These are phyloP conservation scores for Loxodes magnus DNA, from an alignment of 73 alveolate species.

Conservation along the genomic window DNA sequence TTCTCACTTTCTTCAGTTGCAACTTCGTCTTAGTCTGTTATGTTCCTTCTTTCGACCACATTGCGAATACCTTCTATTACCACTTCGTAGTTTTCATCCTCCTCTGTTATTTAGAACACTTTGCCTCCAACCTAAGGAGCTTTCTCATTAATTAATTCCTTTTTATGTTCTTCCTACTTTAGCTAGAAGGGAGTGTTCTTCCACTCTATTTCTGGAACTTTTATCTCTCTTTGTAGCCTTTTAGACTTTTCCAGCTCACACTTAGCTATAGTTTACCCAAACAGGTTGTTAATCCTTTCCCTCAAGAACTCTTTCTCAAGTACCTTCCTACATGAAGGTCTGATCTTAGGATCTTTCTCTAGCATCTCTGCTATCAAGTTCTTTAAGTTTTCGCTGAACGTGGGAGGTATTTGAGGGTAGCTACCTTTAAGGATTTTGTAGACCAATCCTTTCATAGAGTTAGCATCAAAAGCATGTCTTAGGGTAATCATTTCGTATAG, in stretches of 20 bases:
- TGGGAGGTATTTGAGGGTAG: constrained; percentile 63
- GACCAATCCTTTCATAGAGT: constrained; percentile 81
- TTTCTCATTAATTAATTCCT: neutral
- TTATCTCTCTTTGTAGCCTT: too few species aligned
- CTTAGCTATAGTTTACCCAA: constrained; percentile 18
- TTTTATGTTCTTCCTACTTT: neutral
- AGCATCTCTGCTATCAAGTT: constrained; percentile 69
- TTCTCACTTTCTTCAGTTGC: constrained; percentile 36
- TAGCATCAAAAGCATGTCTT: constrained; percentile 98
- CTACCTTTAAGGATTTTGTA: constrained; percentile 71
- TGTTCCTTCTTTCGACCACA: constrained; percentile 24
- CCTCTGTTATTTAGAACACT: neutral
- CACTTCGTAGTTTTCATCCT: constrained; percentile 10
- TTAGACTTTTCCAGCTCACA: constrained; percentile 29
- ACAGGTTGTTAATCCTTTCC: constrained; percentile 18
- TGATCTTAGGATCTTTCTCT: constrained; percentile 59
- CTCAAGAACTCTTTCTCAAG: constrained; percentile 70
- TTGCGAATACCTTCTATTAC: constrained; percentile 5
- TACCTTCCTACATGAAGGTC: constrained; percentile 67
- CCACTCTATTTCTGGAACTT: neutral
- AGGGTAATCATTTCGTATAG: constrained; percentile 95
- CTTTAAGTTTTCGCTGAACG: constrained; percentile 37
- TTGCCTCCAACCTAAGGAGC: neutral
- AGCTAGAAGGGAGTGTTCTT: neutral
- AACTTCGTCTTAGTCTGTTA: constrained; percentile 31